These are phyloP conservation scores for Anisogramma anomala DNA, from an alignment of 2,329 filamentous ascomycete genomes.

Conservation along the genomic window DNA sequence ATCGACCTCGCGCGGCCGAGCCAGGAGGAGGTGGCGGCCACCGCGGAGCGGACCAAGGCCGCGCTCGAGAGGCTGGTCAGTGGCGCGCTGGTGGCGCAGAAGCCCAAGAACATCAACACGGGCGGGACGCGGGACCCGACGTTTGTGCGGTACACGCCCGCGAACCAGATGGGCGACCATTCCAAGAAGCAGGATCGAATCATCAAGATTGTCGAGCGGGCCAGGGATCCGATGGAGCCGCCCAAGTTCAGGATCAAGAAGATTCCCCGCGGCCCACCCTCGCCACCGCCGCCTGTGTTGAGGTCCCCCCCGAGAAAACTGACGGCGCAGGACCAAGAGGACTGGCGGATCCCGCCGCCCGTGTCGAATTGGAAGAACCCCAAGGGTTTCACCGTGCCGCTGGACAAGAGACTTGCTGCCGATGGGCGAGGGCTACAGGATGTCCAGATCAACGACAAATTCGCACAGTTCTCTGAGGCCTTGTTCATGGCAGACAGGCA, in stretches of 20 bases:
- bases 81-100: constrained; percentile 81
- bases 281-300: constrained; percentile 86
- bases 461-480: constrained; percentile 89
- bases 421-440: constrained; percentile 88
- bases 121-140: constrained; percentile 75
- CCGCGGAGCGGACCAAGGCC: constrained; percentile 78
- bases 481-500: constrained; percentile 90
- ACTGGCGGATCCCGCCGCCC: constrained; percentile 67
- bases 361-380: constrained; percentile 99
- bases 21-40: constrained; percentile 70
- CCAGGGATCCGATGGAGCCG: constrained; percentile 90
- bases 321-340: constrained; percentile 93
- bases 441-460: constrained; percentile 95
- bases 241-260: constrained; percentile 99
- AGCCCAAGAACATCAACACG: constrained; percentile 86
- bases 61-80: constrained; percentile 73
- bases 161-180: constrained; percentile 88
- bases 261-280: constrained; percentile 84
- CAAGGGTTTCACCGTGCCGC: constrained; percentile 90
- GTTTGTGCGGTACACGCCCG: constrained; percentile 89
- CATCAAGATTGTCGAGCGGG: constrained; percentile 94
- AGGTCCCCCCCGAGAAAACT: constrained; percentile 90
- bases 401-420: constrained; percentile 90
- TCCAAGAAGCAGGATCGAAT: constrained; percentile 85
- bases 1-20: constrained; percentile 76